Conservation (phyloP, 208 protist genomes). For the Acanthamoeba castellanii region DNA sequence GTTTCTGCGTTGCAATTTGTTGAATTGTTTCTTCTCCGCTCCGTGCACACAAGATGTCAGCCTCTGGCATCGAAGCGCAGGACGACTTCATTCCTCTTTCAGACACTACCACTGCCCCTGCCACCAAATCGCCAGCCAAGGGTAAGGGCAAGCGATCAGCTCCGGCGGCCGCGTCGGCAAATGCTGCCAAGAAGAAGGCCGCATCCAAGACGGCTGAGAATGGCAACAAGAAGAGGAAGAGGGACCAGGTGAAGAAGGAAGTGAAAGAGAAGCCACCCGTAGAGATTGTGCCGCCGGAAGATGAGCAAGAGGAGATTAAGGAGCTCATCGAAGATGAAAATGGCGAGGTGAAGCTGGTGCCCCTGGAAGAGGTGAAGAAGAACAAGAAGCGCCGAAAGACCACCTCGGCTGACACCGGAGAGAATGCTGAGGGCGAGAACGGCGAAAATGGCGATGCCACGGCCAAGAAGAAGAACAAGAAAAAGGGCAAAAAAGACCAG, state of each 20-base stretch:
- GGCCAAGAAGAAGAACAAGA: neutral
- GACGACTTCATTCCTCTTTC: neutral
- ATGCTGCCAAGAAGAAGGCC: neutral
- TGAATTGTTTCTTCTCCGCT: no score
- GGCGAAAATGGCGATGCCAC: neutral
- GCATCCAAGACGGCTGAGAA: neutral
- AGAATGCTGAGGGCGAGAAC: neutral
- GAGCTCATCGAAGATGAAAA: slow-evolving; percentile 31
- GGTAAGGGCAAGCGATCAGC: neutral
- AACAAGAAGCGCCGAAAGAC: neutral
- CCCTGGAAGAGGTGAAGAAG: neutral
- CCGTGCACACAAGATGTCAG: neutral
- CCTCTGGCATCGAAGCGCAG: neutral
- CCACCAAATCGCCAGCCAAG: neutral
- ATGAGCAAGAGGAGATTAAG: slow-evolving; percentile 37
- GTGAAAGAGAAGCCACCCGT: neutral
- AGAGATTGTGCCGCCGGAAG: neutral
- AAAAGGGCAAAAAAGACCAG: neutral
- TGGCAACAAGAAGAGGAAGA: slow-evolving; percentile 18
- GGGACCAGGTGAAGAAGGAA: neutral
- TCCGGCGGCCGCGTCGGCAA: neutral
- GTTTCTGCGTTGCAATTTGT: no score
- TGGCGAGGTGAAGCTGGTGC: neutral
- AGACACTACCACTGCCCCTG: neutral
- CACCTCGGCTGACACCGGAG: neutral